These are phyloP conservation scores for Blastosporella zonata DNA, from an alignment of 1,284 basidiomycete species.

Conservation along the genomic window DNA sequence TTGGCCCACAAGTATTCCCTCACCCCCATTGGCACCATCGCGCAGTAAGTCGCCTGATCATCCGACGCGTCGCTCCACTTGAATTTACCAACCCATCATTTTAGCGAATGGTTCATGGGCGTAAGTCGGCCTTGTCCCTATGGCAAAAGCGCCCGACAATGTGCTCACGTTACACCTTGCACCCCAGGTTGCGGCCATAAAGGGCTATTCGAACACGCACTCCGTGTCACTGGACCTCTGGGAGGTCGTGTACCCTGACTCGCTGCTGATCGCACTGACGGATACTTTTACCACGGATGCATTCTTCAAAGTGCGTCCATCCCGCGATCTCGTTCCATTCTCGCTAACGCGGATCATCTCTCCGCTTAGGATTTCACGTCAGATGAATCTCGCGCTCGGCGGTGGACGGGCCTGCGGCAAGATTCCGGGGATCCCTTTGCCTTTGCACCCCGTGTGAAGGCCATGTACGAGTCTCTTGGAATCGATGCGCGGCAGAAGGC, in stretches of 20 bases:
- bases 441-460: constrained; percentile 73
- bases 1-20: constrained; percentile 75
- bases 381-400: constrained; percentile 57
- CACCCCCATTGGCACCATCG: constrained; percentile 79
- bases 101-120: constrained; percentile 94
- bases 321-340: not conserved
- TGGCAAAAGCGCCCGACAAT: constrained; percentile 1
- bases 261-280: constrained; percentile 75
- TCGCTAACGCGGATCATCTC: not conserved
- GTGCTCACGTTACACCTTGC: not conserved
- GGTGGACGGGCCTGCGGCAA: constrained; percentile 86
- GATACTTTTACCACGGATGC: constrained; percentile 88
- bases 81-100: constrained; percentile 6
- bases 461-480: constrained; percentile 64
- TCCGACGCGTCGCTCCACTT: not conserved
- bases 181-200: constrained; percentile 70
- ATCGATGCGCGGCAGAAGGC: constrained; percentile 65
- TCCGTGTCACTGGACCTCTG: constrained; percentile 75
- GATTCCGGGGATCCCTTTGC: constrained; percentile 86
- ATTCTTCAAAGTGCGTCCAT: constrained; percentile 71
- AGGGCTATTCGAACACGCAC: constrained; percentile 80
- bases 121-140: constrained; percentile 37
- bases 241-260: constrained; percentile 72
- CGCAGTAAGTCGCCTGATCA: constrained; percentile 61
- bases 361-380: constrained; percentile 54